Evolutionary conservation across 2,329 filamentous ascomycete species (phyloP), one percentile per base, ranked within the genome.

Genomic region (Aspergillus alliaceus): DNA sequence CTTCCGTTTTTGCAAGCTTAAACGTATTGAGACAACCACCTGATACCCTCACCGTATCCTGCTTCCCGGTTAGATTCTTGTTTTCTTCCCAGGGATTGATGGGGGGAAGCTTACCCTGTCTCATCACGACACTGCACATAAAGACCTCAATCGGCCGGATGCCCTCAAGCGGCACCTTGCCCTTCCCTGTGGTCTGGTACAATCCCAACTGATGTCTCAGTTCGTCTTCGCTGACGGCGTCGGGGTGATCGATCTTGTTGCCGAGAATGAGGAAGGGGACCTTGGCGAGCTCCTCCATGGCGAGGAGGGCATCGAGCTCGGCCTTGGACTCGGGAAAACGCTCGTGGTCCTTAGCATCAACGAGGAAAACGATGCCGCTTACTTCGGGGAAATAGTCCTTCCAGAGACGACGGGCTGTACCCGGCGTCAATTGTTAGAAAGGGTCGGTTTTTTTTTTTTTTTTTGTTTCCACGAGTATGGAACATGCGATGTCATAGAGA

Each of bases 241-340:
- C 90, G 53, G 93, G 93, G 81, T 98, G 93, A 77, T 99, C 95
- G 77, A 99, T 99, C 87, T 99, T 99, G 87, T 99, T 99, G 69
- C 95, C 95, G 63, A 99, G 86, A 68, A 99, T 87, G 60, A 98
- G 86, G 77, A 98, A 98, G 54, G 95, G 95, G 8, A 96, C 95
- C 83, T 96, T 97, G 75, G 86, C 82, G 37, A 99, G 86, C 75
- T 98, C 93, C 80, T 99, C 95, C 93, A 99, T 97, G 61, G 90
- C 87, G 66, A 99, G 85, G 52, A 98, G 89, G 53, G 90, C 92
- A 73, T 99, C 95, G 62, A 99, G 90, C 82, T 99, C 95, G 69
- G 90, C 93, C 83, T 98, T 98, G 72, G 92, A 90, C 82, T 99
- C 95, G 69, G 84, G 76, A 76, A 99, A 90, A 66, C 95, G 91